A percentile compares a stretch with the other conserved stretches of the same genome.
phyloP scores from a whole-genome alignment of 805 yeast genomes.

The Candida ipomoeae region DNA sequence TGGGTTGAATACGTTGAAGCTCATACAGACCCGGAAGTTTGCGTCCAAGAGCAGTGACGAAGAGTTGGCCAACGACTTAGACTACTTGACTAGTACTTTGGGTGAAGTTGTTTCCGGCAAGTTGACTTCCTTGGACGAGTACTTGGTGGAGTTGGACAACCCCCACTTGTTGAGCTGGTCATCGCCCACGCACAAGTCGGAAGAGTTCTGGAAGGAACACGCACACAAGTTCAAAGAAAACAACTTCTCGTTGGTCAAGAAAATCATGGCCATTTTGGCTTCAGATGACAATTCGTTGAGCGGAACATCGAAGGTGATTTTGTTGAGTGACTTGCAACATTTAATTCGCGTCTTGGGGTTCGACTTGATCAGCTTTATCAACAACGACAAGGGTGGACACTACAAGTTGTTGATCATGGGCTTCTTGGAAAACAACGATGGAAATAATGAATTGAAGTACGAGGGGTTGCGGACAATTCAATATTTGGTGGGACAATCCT shows the following conservation, averaged over 20 bases:
- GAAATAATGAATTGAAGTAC: conserved; percentile 83
- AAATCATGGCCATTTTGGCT: conserved; percentile 52
- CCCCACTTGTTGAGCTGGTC: conserved; percentile 69
- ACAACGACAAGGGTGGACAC: conserved; percentile 46
- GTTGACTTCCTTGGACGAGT: conserved; percentile 91
- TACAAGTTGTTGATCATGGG: conserved; percentile 79
- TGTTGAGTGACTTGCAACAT: conserved; percentile 41
- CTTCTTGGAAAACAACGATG: conserved; percentile 60
- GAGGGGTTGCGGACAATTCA: conserved; percentile 97
- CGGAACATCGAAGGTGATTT: conserved; percentile 27
- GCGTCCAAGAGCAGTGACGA: conserved; percentile 66
- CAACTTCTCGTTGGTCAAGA: conserved; percentile 67
- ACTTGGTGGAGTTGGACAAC: conserved; percentile 75
- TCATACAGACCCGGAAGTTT: conserved; percentile 83
- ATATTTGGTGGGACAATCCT: conserved; percentile 71
- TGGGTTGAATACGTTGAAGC: conserved; percentile 63
- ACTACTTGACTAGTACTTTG: conserved; percentile 52
- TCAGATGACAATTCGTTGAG: conserved; percentile 19
- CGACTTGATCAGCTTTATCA: conserved; percentile 35
- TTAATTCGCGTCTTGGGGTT: conserved; percentile 39
- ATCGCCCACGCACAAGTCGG: conserved; percentile 86
- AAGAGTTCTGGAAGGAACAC: conserved; percentile 88
- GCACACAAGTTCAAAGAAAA: conserved; percentile 68
- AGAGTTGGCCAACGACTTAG: conserved; percentile 75
- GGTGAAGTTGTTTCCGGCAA: conserved; percentile 64